Evolutionary conservation across 202 grass and related monocot genomes (phyloP).

Genomic region (Hordeum pubiflorum): DNA sequence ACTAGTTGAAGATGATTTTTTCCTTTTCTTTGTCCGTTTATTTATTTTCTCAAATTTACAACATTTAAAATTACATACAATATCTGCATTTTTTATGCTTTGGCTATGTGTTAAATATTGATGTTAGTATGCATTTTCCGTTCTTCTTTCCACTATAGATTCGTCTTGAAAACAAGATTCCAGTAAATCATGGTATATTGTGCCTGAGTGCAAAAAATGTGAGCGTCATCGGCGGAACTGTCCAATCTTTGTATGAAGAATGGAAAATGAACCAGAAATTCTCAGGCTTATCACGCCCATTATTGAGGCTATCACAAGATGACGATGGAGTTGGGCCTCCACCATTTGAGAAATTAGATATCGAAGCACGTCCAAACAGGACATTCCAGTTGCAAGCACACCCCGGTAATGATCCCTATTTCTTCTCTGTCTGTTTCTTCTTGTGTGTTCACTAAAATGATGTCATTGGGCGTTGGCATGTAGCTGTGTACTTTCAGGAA

Average conservation of each 20-base stretch:
- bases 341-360: conserved; percentile 81
- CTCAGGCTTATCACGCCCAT: conserved; percentile 53
- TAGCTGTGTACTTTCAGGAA: not conserved
- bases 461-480: not conserved
- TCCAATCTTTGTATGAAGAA: conserved; percentile 74
- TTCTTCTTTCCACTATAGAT: conserved; percentile 29
- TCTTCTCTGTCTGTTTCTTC: conserved; percentile 21
- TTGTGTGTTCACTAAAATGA: not conserved
- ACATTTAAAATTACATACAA: not conserved
- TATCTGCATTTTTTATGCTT: not conserved
- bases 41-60: not conserved
- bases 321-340: conserved; percentile 69
- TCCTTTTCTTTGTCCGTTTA: not conserved
- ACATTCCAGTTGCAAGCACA: conserved; percentile 26
- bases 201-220: conserved; percentile 60
- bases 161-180: conserved; percentile 60
- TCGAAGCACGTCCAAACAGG: conserved; percentile 18
- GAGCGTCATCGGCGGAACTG: conserved; percentile 54
- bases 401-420: conserved; percentile 33
- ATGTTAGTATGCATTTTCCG: not conserved
- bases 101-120: not conserved
- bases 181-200: conserved; percentile 68
- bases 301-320: conserved; percentile 49
- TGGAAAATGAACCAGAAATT: conserved; percentile 92
- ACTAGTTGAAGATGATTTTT: not conserved